Percentiles rank a stretch among this genome's conserved stretches.
Conservation (phyloP, 106 monocot genomes). For the Dendrobium catenatum region DNA sequence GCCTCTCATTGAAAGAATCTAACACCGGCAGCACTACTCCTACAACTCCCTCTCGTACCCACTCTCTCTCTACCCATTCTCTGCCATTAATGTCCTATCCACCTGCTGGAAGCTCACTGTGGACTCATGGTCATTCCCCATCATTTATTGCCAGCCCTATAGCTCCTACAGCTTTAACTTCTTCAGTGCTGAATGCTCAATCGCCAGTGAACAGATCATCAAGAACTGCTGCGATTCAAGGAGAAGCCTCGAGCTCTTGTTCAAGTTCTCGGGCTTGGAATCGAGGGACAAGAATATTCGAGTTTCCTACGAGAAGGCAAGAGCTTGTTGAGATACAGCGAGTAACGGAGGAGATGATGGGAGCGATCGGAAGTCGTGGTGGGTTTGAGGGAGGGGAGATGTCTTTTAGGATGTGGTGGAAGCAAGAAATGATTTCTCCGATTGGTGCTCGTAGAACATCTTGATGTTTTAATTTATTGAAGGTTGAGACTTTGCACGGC, state of each 20-base stretch:
- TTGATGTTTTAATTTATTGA: too few species aligned
- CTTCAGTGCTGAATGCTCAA: background rate
- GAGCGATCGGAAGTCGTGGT: background rate
- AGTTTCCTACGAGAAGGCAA: conserved; percentile 27
- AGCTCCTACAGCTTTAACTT: background rate
- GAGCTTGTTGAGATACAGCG: conserved; percentile 30
- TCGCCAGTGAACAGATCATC: background rate
- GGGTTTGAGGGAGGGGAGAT: conserved; percentile 17
- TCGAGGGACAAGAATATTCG: conserved; percentile 3
- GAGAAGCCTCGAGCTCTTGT: background rate
- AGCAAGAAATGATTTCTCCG: conserved; percentile 4
- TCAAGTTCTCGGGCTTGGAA: background rate
- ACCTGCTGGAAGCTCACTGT: background rate
- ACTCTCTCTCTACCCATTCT: background rate
- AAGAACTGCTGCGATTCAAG: background rate
- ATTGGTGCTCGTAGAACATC: background rate
- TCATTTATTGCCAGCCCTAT: background rate
- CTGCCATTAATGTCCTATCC: background rate
- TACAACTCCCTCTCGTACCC: background rate
- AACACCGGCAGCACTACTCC: background rate
- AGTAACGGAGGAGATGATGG: conserved; percentile 28
- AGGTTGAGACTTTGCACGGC: too few species aligned
- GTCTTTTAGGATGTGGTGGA: conserved; percentile 28
- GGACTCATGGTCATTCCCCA: background rate
- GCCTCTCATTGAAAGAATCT: conserved; percentile 13